These are phyloP conservation scores for Syzygium grande DNA, from an alignment of 345 rosid genomes.

Conservation along the genomic window DNA sequence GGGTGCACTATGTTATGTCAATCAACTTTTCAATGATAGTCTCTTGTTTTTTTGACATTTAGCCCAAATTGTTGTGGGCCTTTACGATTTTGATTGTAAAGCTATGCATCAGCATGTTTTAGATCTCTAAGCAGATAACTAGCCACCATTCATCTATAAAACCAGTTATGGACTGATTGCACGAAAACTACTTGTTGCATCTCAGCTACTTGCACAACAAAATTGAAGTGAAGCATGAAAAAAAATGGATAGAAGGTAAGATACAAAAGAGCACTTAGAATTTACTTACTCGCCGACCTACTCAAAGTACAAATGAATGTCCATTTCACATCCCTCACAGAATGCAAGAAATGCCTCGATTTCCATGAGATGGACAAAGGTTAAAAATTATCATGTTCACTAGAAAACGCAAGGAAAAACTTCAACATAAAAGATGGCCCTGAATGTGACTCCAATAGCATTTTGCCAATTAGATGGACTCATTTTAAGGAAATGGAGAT, in stretches of 20 bases:
- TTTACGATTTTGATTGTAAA: fast-evolving
- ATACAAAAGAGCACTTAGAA: background rate
- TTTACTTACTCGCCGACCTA: constrained; percentile 24
- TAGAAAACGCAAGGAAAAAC: background rate
- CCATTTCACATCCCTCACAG: constrained; percentile 77
- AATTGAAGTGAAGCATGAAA: background rate
- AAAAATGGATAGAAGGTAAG: background rate
- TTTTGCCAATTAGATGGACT: background rate
- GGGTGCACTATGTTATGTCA: too few relatives aligned
- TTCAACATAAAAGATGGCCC: background rate
- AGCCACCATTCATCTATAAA: background rate
- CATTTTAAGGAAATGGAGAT: background rate
- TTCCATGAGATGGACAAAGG: background rate
- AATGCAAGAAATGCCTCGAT: constrained; percentile 81
- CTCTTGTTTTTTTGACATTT: too few relatives aligned
- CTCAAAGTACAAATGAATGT: constrained; percentile 69
- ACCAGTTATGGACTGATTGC: background rate
- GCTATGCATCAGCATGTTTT: background rate
- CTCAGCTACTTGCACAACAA: background rate
- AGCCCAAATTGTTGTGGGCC: background rate
- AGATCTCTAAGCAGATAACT: background rate
- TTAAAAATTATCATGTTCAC: background rate
- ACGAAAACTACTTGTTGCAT: background rate
- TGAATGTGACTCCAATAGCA: background rate
- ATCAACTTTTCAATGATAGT: too few relatives aligned